phyloP scores from a whole-genome alignment of 1,139 yeast genomes.

The Kodamaea suecica region DNA sequence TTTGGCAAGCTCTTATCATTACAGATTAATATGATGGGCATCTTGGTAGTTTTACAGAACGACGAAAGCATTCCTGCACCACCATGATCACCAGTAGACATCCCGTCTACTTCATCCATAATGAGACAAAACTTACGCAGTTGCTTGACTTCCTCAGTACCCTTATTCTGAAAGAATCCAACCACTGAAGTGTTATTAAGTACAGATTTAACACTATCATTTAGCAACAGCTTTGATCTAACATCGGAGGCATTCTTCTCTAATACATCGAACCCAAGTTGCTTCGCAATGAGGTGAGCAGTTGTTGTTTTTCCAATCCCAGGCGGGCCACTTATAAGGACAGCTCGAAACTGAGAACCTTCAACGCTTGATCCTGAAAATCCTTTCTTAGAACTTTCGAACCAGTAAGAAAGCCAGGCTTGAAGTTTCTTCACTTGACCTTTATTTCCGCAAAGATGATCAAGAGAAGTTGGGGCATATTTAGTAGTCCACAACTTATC shows the following conservation, averaged over 20 bases:
- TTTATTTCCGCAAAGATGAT: slow-evolving; percentile 90
- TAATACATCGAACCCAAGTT: slow-evolving; percentile 66
- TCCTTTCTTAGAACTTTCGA: slow-evolving; percentile 48
- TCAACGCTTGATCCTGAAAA: slow-evolving; percentile 50
- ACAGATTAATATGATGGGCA: slow-evolving; percentile 91
- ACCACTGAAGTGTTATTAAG: slow-evolving; percentile 79
- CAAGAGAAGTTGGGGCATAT: slow-evolving; percentile 76
- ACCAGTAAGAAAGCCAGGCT: slow-evolving; percentile 82
- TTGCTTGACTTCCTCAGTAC: slow-evolving; percentile 32
- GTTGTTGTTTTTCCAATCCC: slow-evolving; percentile 83
- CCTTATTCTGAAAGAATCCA: slow-evolving; percentile 58
- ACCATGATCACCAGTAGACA: slow-evolving; percentile 98
- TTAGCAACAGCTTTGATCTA: slow-evolving; percentile 74
- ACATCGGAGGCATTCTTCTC: slow-evolving; percentile 89
- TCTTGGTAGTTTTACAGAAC: slow-evolving; percentile 77
- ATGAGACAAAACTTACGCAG: slow-evolving; percentile 60
- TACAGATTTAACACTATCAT: slow-evolving; percentile 65
- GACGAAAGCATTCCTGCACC: slow-evolving; percentile 95
- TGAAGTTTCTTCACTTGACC: slow-evolving; percentile 63
- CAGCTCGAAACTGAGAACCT: slow-evolving; percentile 76
- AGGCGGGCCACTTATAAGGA: slow-evolving; percentile 81
- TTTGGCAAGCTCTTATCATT: slow-evolving; percentile 90
- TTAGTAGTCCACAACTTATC: slow-evolving; percentile 88
- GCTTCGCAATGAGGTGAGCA: slow-evolving; percentile 68
- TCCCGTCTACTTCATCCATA: slow-evolving; percentile 99